A percentile compares a stretch with the other conserved stretches of the same genome.
phyloP scores from a whole-genome alignment of 495 filamentous ascomycete genomes.

The Pyrenula massariospora region DNA sequence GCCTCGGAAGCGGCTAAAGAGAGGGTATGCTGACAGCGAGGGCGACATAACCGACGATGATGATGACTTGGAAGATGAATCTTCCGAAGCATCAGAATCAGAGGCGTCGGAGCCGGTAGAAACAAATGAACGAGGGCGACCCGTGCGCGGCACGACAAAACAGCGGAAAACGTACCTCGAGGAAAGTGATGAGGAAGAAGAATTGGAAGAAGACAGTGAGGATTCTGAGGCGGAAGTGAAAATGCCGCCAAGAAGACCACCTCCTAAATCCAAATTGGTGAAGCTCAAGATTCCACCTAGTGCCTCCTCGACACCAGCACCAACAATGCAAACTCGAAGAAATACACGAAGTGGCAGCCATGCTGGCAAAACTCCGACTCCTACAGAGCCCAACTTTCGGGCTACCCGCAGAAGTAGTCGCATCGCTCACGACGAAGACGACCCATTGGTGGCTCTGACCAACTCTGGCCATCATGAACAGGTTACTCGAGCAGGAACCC shows the following conservation, averaged over 20 bases:
- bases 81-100: constrained; percentile 43
- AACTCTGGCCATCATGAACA: constrained; percentile 66
- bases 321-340: constrained; percentile 7
- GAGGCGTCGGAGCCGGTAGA: constrained; percentile 46
- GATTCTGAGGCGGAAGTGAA: constrained; percentile 19
- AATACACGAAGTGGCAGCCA: constrained; percentile 34
- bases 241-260: constrained; percentile 20
- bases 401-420: constrained; percentile 44
- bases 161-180: background rate
- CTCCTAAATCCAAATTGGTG: constrained; percentile 8
- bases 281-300: constrained; percentile 22
- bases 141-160: background rate
- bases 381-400: constrained; percentile 12
- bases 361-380: constrained; percentile 18
- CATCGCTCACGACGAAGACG: constrained; percentile 43
- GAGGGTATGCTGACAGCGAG: constrained; percentile 46
- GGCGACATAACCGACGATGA: constrained; percentile 55
- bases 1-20: constrained; percentile 34
- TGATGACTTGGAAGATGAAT: constrained; percentile 54
- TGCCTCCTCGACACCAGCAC: constrained; percentile 8
- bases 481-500: constrained; percentile 46
- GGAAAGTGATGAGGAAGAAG: constrained; percentile 12
- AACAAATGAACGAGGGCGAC: constrained; percentile 1
- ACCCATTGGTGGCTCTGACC: constrained; percentile 53
- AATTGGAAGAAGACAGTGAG: constrained; percentile 8